Evolutionary conservation across 129 eudicot species (phyloP).

Genomic region (Deinandra increscens): DNA sequence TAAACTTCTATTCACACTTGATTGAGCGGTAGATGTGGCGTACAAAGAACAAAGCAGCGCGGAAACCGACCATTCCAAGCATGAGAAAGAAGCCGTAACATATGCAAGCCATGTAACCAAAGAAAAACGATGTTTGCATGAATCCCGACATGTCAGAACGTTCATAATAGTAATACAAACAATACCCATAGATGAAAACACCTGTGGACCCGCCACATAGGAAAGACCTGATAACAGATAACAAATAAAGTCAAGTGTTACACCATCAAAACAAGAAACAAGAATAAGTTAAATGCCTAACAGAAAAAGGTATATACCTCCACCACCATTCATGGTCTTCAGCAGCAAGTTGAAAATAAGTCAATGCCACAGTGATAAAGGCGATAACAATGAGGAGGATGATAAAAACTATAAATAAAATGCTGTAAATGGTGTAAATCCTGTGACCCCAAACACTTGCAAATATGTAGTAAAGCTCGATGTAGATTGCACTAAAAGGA

Average conservation of each 20-base stretch:
- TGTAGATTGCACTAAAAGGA: constrained; percentile 81
- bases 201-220: constrained; percentile 77
- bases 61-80: constrained; percentile 64
- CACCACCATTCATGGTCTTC: constrained; percentile 96
- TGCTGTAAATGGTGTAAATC: constrained; percentile 77
- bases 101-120: constrained; percentile 75
- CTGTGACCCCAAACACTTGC: constrained; percentile 92
- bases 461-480: constrained; percentile 78
- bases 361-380: constrained; percentile 72
- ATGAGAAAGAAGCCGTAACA: constrained; percentile 69
- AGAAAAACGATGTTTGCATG: constrained; percentile 78
- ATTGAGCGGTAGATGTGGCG: constrained; percentile 68
- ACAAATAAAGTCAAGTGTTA: background rate
- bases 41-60: constrained; percentile 63
- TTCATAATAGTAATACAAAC: constrained; percentile 58
- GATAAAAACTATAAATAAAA: constrained; percentile 68
- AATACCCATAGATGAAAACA: constrained; percentile 59
- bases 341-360: constrained; percentile 83
- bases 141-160: constrained; percentile 73
- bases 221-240: constrained; percentile 45
- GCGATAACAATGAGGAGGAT: constrained; percentile 72
- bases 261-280: background rate
- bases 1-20: constrained; percentile 56
- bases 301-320: constrained; percentile 48
- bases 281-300: background rate